Evolutionary conservation across 108 stramenopile genomes (phyloP).

Genomic region (Nitzschia sp.): DNA sequence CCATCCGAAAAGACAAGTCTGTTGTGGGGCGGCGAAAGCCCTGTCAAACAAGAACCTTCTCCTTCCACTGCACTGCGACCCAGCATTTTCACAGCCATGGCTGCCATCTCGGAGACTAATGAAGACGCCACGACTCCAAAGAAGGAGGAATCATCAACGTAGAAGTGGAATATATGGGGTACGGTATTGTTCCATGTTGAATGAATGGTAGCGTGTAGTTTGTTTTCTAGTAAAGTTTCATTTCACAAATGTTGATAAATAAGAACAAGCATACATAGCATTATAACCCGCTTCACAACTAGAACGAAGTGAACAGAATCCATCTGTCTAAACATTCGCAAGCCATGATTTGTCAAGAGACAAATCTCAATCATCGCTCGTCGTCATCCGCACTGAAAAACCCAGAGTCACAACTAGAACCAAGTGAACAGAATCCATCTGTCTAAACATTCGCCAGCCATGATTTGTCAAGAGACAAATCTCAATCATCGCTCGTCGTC

Average conservation of each 20-base stretch:
- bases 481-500: not conserved
- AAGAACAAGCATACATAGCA: too few relatives aligned
- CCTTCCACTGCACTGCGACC: constrained; percentile 17
- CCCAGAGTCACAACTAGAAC: not conserved
- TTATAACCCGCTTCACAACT: too few relatives aligned
- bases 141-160: not conserved
- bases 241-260: too few relatives aligned
- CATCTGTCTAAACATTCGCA: too few relatives aligned
- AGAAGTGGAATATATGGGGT: not conserved
- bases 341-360: not conserved
- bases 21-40: not conserved
- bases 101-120: constrained; percentile 3
- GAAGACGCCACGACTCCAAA: not conserved
- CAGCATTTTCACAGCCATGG: constrained; percentile 38
- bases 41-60: too few relatives aligned
- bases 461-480: not conserved
- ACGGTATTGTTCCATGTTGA: not conserved
- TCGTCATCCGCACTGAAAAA: constrained; percentile 2
- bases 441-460: too few relatives aligned
- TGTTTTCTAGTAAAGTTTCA: too few relatives aligned
- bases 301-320: too few relatives aligned
- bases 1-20: constrained; percentile 26
- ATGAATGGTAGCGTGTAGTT: too few relatives aligned
- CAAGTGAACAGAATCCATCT: too few relatives aligned
- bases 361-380: not conserved